Base-by-base conservation (phyloP, 345 rosid species). In the Dimocarpus longan region DNA sequence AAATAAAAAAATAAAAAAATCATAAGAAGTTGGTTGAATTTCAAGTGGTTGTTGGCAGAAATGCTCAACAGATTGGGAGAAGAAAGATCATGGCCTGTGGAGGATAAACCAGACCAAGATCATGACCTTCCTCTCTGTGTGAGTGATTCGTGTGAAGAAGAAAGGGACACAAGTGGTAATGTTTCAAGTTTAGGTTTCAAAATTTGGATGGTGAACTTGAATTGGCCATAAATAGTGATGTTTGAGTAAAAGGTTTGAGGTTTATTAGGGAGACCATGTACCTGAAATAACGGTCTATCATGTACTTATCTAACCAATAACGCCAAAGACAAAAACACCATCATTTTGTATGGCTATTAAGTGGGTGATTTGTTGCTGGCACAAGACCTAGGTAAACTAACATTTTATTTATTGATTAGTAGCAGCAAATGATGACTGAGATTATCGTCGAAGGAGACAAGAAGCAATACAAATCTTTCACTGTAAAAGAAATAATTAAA, bases 211-310 rank as follows among this genome's bases (percentile, higher is more conserved):
- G 82, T 79, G 67, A 78, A n/a, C 68, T 83, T 80, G 72, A 66
- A 44, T 76, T 77, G 56, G 66, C 81, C 83, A 80, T 85, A 43
- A 79, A 75, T 84, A 80, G 84, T 66, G 54, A 22, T 18, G 6
- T n/a, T 66, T 74, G 69, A 9, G 26, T 19, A 5, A 12, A 74
- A 64, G 46, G n/a, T 28, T 54, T 76, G 87, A 81, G 85, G 87
- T 28, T 63, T 21, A n/a, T 43, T 68, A 5, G 68, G 59, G 7
- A 16, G 56, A 74, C 52, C 60, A 66, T 57, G 48, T 78, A 84
- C 90, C 91, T 84, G 85, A 87, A 89, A 71, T 84, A 86, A 88
- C 92, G 91, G 90, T 72, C 80, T 59, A 81, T 88, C 87, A 59
- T 66, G 64, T 50, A 79, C 77, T 80, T 22, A 39, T 24, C 67